Conservation (phyloP, 179 eudicot genomes). For the Drosera spatulata region DNA sequence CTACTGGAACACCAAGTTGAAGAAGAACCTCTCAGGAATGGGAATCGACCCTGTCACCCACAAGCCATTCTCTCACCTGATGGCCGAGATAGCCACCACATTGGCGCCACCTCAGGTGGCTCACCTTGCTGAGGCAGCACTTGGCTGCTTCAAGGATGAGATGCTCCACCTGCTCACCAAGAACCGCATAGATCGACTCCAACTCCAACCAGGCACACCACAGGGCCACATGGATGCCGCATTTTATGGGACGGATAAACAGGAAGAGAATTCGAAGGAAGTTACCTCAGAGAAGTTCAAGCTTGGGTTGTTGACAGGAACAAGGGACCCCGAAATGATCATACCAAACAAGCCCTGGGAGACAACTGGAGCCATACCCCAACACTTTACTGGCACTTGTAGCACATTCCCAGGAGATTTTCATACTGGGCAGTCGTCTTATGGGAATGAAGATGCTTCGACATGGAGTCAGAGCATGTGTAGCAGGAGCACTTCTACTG, state of each 20-base stretch:
- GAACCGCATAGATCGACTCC: slow-evolving; percentile 49
- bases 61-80: slow-evolving; percentile 92
- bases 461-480: slow-evolving; percentile 75
- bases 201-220: slow-evolving; percentile 30
- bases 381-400: slow-evolving; percentile 17
- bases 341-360: slow-evolving; percentile 53
- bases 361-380: slow-evolving; percentile 19
- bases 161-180: slow-evolving; percentile 94
- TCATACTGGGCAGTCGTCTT: slow-evolving; percentile 35
- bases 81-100: slow-evolving; percentile 83
- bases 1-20: slow-evolving; percentile 95
- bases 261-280: slow-evolving; percentile 56
- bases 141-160: slow-evolving; percentile 93
- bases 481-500: slow-evolving; percentile 40
- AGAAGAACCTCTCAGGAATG: slow-evolving; percentile 91
- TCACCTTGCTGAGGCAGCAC: slow-evolving; percentile 82
- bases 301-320: slow-evolving; percentile 67
- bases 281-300: slow-evolving; percentile 62
- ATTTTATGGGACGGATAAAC: slow-evolving; percentile 13
- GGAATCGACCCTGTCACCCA: slow-evolving; percentile 97
- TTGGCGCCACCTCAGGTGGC: slow-evolving; percentile 86
- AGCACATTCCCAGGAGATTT: slow-evolving; percentile 32
- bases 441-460: slow-evolving; percentile 54
- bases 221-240: slow-evolving; percentile 9
- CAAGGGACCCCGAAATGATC: slow-evolving; percentile 45